A percentile compares a stretch with the other conserved stretches of the same genome.
These are phyloP conservation scores for Aspergillus sp. DNA, from an alignment of 2,329 filamentous ascomycete genomes.

Conservation along the genomic window DNA sequence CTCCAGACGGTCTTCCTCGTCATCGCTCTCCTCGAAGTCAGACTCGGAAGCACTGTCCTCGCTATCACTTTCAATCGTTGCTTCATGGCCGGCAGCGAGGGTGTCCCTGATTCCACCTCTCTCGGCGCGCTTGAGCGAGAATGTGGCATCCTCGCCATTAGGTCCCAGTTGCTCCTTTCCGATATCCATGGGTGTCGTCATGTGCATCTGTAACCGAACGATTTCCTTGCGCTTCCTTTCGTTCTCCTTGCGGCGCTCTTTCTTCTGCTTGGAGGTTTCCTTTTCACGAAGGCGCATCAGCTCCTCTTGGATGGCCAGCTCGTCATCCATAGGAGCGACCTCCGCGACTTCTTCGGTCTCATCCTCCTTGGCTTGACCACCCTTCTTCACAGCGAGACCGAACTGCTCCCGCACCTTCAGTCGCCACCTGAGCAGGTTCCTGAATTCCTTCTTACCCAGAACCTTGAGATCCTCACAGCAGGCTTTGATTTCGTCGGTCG, in stretches of 20 bases:
- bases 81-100: constrained; percentile 78
- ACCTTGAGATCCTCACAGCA: constrained; percentile 86
- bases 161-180: constrained; percentile 84
- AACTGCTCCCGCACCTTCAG: constrained; percentile 87
- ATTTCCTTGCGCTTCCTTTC: constrained; percentile 94
- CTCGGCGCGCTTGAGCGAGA: constrained; percentile 79
- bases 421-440: constrained; percentile 84
- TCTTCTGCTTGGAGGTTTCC: constrained; percentile 74
- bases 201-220: constrained; percentile 94
- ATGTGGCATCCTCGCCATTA: constrained; percentile 78
- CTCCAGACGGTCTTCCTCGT: constrained; percentile 80
- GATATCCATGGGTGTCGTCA: constrained; percentile 94
- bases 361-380: constrained; percentile 49
- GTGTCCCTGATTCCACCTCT: constrained; percentile 69
- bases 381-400: constrained; percentile 77
- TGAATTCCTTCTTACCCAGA: constrained; percentile 91
- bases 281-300: constrained; percentile 79
- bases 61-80: constrained; percentile 58
- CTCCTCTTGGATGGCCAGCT: constrained; percentile 85
- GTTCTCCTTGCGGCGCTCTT: constrained; percentile 82
- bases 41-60: constrained; percentile 61
- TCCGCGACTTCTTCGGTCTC: constrained; percentile 74
- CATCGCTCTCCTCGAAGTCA: constrained; percentile 66
- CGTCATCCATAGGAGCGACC: constrained; percentile 90
- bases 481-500: constrained; percentile 74